Evolutionary conservation across 1,284 basidiomycete species (phyloP), one percentile per base, ranked within the genome.

Genomic region (Sanghuangporus baumii): DNA sequence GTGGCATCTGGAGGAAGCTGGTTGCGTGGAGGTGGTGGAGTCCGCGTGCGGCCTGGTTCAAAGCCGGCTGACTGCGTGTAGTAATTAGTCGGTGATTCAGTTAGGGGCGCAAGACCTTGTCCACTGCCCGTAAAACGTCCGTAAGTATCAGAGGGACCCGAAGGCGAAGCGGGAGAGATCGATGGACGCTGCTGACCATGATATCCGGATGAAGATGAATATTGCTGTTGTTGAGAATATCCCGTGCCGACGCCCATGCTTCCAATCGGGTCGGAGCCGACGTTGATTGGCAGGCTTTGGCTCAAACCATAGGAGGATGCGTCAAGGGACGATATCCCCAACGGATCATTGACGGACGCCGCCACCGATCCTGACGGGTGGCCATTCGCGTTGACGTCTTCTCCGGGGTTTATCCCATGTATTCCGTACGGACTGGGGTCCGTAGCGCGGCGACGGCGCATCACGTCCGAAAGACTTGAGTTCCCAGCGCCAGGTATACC

Each of bases 1-100:
- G 62, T 63, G 41, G 55, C 50, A 36, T 63, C 57, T 4, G 57
- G 62, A 26, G 62, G 62, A n/a, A 63, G 58, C 58, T 56, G 54
- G 61, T 62, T 62, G 6, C 55, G 54, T 40, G 55, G 61, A 26
- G 55, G 61, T 16, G 61, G 56, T 37, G 61, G 61, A 8, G 61
- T 52, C 16, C 52, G 55, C 31, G 55, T 34, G 20, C 55, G 34
- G 7, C 43, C 43, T 37, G 43, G 60, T 20, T 48, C 43, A 18
- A 55, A 54, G 6, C 54, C 43, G 12, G 46, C 60, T 31, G 18
- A 18, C 43, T 47, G 46, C 11, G 11, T 20, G 20, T 57, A 54
- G n/a, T 54, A 54, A 37, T 54, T 54, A 7, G 52, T 54, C 14
- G 52, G 52, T 6, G 52, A 54, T 16, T 54, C 52, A 18, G 54